A percentile compares a stretch with the other conserved stretches of the same genome.
phyloP scores from a whole-genome alignment of 495 filamentous ascomycete species.

The Penicillium samsonianum region DNA sequence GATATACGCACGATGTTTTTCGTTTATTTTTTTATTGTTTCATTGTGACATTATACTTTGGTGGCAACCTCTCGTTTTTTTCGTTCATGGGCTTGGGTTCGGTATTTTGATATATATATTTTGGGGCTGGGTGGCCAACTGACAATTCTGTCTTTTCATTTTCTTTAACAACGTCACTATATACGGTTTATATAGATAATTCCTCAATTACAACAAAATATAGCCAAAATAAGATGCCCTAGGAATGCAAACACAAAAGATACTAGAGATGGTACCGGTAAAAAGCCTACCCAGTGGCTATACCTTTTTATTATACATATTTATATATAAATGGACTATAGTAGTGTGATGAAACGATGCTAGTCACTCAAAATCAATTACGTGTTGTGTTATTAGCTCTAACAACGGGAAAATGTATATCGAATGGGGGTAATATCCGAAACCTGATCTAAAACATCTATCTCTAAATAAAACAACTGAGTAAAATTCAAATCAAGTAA shows the following conservation, averaged over 20 bases:
- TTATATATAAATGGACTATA: neutral
- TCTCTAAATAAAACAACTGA: neutral
- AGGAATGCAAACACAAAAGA: neutral
- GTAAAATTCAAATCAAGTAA: slow-evolving; percentile 22
- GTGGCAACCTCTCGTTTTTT: slow-evolving; percentile 3
- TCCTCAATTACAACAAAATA: too few relatives aligned
- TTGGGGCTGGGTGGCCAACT: slow-evolving; percentile 10
- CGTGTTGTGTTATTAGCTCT: neutral
- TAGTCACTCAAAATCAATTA: neutral
- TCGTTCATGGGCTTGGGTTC: neutral
- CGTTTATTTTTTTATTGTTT: slow-evolving; percentile 8
- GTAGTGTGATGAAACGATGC: neutral
- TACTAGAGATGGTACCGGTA: neutral
- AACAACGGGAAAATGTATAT: neutral
- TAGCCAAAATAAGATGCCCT: too few relatives aligned
- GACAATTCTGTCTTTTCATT: slow-evolving; percentile 9
- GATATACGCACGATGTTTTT: neutral
- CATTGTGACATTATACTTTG: slow-evolving; percentile 15
- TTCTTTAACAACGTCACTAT: neutral
- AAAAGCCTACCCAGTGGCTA: too few relatives aligned
- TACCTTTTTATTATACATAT: neutral
- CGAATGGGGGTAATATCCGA: neutral
- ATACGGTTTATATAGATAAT: too few relatives aligned
- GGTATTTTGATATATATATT: neutral
- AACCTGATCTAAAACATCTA: neutral